Conservation (phyloP, 768 basidiomycete genomes). For the Suillus luteus region DNA sequence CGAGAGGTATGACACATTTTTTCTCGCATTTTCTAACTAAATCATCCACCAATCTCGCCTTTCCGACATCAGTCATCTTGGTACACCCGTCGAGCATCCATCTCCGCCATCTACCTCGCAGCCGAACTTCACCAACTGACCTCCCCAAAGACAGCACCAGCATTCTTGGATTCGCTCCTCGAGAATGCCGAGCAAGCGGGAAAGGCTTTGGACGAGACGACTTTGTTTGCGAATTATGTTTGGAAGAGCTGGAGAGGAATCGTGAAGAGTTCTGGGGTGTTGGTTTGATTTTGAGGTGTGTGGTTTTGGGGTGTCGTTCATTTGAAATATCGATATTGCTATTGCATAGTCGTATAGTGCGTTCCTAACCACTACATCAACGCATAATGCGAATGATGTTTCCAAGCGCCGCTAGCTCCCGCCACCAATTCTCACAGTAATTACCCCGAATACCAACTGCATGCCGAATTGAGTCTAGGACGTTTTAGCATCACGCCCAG, state of each 20-base stretch:
- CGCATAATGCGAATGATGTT: not conserved
- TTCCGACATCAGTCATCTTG: conserved; percentile 54
- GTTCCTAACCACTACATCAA: not conserved
- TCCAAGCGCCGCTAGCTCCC: too few species aligned
- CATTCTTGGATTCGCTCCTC: conserved; percentile 69
- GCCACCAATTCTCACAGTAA: too few species aligned
- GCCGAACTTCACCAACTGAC: conserved; percentile 83
- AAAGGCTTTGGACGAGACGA: conserved; percentile 51
- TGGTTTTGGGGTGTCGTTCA: not conserved
- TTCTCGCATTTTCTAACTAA: not conserved
- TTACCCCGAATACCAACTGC: too few species aligned
- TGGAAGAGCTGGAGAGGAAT: conserved; percentile 54
- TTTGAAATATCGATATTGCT: not conserved
- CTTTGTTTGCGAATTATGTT: conserved; percentile 65
- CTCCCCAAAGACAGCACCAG: conserved; percentile 65
- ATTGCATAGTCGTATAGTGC: not conserved
- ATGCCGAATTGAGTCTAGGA: too few species aligned
- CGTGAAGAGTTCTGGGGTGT: conserved; percentile 64
- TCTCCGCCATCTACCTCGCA: conserved; percentile 71
- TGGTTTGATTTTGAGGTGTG: conserved; percentile 4
- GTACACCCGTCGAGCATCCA: conserved; percentile 67
- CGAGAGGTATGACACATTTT: conserved; percentile 49
- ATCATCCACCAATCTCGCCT: not conserved
- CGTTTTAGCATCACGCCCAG: too few species aligned
- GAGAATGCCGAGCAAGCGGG: conserved; percentile 47